Percentiles rank a stretch among this genome's conserved stretches.
Evolutionary conservation across 768 basidiomycete species (phyloP).

Genomic region (Hericium coralloides): DNA sequence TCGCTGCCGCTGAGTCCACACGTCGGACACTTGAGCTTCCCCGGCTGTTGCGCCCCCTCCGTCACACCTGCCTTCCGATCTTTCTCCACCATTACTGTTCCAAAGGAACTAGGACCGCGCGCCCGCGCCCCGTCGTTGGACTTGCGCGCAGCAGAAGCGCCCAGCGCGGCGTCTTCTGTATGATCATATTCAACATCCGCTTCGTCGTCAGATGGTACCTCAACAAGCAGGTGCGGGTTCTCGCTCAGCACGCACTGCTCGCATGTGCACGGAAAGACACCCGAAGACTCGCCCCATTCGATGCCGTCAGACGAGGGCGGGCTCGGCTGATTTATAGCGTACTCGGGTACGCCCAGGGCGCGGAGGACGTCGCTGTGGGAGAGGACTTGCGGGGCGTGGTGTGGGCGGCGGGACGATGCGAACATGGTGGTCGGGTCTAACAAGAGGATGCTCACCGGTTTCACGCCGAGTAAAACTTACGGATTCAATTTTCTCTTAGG

Average conservation of each 20-base stretch:
- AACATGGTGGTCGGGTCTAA: no score
- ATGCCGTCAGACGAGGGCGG: not conserved
- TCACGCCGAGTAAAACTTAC: no score
- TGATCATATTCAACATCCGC: not conserved
- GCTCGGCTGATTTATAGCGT: not conserved
- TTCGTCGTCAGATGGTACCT: not conserved
- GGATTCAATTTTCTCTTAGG: no score
- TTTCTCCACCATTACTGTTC: not conserved
- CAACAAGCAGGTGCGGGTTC: not conserved
- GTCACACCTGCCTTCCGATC: not conserved
- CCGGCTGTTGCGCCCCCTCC: no score
- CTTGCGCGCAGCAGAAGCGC: not conserved
- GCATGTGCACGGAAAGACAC: not conserved
- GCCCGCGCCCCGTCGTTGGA: not conserved
- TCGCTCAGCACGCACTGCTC: not conserved
- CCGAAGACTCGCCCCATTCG: not conserved
- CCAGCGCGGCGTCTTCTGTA: not conserved
- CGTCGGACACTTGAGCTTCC: not conserved
- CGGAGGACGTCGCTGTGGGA: not conserved
- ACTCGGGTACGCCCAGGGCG: not conserved
- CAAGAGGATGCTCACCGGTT: no score
- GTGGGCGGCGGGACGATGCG: not conserved
- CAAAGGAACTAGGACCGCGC: not conserved
- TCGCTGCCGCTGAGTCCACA: not conserved
- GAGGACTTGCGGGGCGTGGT: not conserved